Base-by-base conservation (phyloP, 768 basidiomycete species). In the Tricholoma saponaceum region DNA sequence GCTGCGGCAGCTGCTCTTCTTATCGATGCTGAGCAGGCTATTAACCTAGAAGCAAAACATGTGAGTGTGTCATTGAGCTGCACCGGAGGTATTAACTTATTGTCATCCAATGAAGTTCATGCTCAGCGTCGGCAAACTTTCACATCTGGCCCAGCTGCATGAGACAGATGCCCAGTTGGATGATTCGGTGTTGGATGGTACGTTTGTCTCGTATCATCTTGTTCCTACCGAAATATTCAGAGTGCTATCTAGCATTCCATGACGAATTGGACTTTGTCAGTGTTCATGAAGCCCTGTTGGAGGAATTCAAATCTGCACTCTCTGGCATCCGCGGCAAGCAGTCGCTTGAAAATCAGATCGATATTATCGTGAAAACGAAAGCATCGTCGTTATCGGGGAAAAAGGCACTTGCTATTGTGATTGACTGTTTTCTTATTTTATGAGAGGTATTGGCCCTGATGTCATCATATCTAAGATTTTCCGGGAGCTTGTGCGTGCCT, bases 41-140 rank as follows among this genome's bases (percentile, higher is more conserved):
- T 68, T 5, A 82, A 82, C 56, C 75, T 96, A 13, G 81, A 80
- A 26, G 79, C 84, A 18, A 91, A 89, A 76, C 90, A 96, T 76
- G 95, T 95, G 68, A 63, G 82, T 43, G 13, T 22, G 56, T 20
- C 44, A 76, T 64, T 46, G 44, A 16, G 23, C 54, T 50, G 30
- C 26, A 20, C 9, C 20, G 23, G 10, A 18, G 13, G 53, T 59
- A 50, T 54, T 25, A 16, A 41, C 4, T 23, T 14, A 30, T 20
- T 12, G 41, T 16, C 18, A 2, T 46, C 33, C 51, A 64, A 22
- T 41, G 9, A 23, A 98, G 95, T 76, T 98, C 47, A 87, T 92
- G 83, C 82, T 95, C 55, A 95, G 93, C 66, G 83, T 98, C 25
- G 92, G 92, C 20, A 98, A 98, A 70, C 81, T 98, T 10, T 76